These are phyloP conservation scores for Lobosporangium transversale DNA, from an alignment of 192 early-diverging fungal species.

Conservation along the genomic window DNA sequence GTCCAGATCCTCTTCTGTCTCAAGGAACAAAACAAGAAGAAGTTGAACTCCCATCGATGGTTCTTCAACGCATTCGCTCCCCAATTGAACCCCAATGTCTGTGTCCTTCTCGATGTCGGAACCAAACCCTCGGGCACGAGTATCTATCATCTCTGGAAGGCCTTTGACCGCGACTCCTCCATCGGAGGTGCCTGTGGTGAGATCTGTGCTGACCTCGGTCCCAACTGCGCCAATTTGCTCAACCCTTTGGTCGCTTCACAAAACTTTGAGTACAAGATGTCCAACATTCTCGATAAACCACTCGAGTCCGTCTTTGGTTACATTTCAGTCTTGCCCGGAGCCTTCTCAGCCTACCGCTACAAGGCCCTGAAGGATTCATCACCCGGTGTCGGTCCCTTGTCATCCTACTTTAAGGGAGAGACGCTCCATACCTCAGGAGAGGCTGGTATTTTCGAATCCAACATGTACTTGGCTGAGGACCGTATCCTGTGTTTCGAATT, in stretches of 20 bases:
- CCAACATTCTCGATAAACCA: slow-evolving; percentile 94
- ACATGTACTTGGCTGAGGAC: slow-evolving; percentile 92
- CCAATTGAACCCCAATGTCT: slow-evolving; percentile 84
- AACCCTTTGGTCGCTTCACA: slow-evolving; percentile 94
- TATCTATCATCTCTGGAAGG: slow-evolving; percentile 90
- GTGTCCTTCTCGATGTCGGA: slow-evolving; percentile 91
- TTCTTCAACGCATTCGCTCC: slow-evolving; percentile 96
- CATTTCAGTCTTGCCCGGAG: slow-evolving; percentile 93
- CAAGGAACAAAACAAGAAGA: slow-evolving; percentile 93
- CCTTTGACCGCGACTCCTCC: slow-evolving; percentile 79
- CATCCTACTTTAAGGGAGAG: slow-evolving; percentile 94
- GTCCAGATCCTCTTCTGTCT: slow-evolving; percentile 92
- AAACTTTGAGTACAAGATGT: slow-evolving; percentile 98
- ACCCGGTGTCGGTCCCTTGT: slow-evolving; percentile 67
- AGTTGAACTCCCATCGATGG: slow-evolving; percentile 96
- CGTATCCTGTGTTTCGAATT: slow-evolving; percentile 95
- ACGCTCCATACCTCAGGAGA: slow-evolving; percentile 76
- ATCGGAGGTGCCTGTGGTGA: slow-evolving; percentile 94
- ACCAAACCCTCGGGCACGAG: slow-evolving; percentile 85
- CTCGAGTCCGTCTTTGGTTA: slow-evolving; percentile 95
- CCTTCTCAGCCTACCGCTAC: slow-evolving; percentile 94
- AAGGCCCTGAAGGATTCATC: slow-evolving; percentile 77
- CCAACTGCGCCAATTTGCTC: slow-evolving; percentile 70
- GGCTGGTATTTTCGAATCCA: slow-evolving; percentile 80
- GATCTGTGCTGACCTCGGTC: slow-evolving; percentile 89